Percentiles rank a stretch among this genome's conserved stretches.
These are phyloP conservation scores for Thielaviopsis ethacetica DNA, from an alignment of 2,329 filamentous ascomycete genomes.

Conservation along the genomic window DNA sequence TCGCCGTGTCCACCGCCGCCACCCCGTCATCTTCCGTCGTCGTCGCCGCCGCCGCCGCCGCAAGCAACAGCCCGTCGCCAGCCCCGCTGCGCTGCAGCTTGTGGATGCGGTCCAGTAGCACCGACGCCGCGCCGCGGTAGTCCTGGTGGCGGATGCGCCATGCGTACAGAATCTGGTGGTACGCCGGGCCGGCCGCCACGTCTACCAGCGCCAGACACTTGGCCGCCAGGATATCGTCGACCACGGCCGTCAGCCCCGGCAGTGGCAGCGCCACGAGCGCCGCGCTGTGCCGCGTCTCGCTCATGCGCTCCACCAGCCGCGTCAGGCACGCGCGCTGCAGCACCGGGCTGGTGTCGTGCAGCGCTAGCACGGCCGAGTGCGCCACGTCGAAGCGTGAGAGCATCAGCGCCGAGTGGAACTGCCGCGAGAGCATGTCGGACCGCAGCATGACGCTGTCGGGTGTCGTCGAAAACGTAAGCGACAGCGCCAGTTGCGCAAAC, in stretches of 20 bases:
- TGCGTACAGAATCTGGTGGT: conserved; percentile 79
- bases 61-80: conserved; percentile 39
- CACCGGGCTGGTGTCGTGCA: conserved; percentile 44
- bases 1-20: conserved; percentile 45
- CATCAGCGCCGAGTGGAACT: conserved; percentile 69
- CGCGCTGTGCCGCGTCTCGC: conserved; percentile 45
- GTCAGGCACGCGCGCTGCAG: conserved; percentile 58
- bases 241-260: conserved; percentile 55
- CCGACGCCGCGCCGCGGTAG: conserved; percentile 61
- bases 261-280: conserved; percentile 65
- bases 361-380: conserved; percentile 59
- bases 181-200: conserved; percentile 53
- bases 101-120: conserved; percentile 46
- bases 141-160: conserved; percentile 75
- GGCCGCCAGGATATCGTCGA: conserved; percentile 62
- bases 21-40: too few species aligned
- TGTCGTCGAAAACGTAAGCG: conserved; percentile 32
- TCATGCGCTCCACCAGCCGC: conserved; percentile 54
- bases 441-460: conserved; percentile 18
- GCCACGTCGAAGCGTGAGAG: conserved; percentile 70
- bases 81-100: conserved; percentile 31
- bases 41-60: too few species aligned
- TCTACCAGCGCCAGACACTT: conserved; percentile 55
- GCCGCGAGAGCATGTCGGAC: conserved; percentile 60
- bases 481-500: conserved; percentile 61